Conservation (phyloP, 1,139 yeast genomes). For the Suhomyces chickasaworum region DNA sequence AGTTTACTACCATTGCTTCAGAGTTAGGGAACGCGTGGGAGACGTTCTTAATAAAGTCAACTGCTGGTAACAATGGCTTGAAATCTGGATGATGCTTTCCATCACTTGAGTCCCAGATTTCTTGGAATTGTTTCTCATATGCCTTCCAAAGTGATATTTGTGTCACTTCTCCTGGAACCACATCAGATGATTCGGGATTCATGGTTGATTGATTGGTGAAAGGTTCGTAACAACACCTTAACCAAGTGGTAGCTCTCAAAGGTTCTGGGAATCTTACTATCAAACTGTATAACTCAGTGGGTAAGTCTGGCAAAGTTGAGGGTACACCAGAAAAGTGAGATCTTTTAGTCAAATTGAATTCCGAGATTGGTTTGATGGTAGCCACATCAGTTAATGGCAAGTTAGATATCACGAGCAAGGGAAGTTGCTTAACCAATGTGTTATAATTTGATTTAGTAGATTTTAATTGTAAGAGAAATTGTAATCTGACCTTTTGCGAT, state of each 20-base stretch:
- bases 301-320: conserved; percentile 56
- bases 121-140: conserved; percentile 79
- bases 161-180: conserved; percentile 74
- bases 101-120: conserved; percentile 31
- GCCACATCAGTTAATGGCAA: conserved; percentile 21
- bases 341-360: conserved; percentile 35
- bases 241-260: conserved; percentile 90
- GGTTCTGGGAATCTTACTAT: conserved; percentile 79
- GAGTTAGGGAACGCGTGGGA: conserved; percentile 89
- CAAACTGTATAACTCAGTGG: conserved; percentile 58
- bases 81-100: conserved; percentile 45
- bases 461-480: conserved; percentile 34
- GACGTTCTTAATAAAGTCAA: conserved; percentile 93
- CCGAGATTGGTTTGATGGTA: conserved; percentile 25
- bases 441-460: conserved; percentile 41
- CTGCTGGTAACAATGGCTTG: conserved; percentile 83
- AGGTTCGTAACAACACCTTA: conserved; percentile 88
- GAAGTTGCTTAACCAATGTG: conserved; percentile 57
- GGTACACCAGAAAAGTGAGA: conserved; percentile 53
- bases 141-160: conserved; percentile 96
- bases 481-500: conserved; percentile 38
- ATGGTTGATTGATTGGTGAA: conserved; percentile 29
- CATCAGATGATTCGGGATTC: conserved; percentile 21
- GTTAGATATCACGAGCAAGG: conserved; percentile 54
- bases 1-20: conserved; percentile 85